Conservation (phyloP, 345 rosid genomes). For the Pseudoturritis turrita region DNA sequence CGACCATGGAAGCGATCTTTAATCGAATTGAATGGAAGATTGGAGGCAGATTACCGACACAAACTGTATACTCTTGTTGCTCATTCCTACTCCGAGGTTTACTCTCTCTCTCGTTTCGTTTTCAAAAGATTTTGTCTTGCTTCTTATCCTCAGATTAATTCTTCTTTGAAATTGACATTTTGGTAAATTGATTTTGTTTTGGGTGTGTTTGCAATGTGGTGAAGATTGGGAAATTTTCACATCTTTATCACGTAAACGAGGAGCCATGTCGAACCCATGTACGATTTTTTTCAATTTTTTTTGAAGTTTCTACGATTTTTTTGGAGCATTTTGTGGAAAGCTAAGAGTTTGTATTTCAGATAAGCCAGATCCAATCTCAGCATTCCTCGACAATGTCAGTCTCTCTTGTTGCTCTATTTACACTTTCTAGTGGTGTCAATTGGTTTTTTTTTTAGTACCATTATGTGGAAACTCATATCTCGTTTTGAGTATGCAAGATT, state of each 20-base stretch:
- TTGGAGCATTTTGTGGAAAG: not conserved
- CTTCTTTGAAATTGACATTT: not conserved
- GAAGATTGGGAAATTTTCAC: slow-evolving; percentile 65
- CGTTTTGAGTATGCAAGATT: not conserved
- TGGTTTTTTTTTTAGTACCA: not conserved
- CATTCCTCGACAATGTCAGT: slow-evolving; percentile 8
- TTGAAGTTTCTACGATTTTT: not conserved
- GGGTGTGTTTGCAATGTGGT: not conserved
- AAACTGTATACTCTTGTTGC: slow-evolving; percentile 43
- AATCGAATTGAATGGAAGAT: slow-evolving; percentile 59
- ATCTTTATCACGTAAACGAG: slow-evolving; percentile 48
- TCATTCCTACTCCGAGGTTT: slow-evolving; percentile 72
- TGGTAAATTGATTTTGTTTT: not conserved
- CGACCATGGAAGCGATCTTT: slow-evolving; percentile 54
- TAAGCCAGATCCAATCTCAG: not conserved
- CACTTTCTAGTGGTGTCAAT: not conserved
- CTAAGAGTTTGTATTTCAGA: slow-evolving; percentile 32
- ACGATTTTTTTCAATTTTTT: slow-evolving; percentile 9
- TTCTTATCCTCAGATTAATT: no score
- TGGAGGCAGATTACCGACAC: slow-evolving; percentile 50
- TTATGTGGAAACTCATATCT: no score
- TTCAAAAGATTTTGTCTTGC: not conserved
- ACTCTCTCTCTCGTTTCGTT: not conserved
- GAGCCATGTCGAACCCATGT: slow-evolving; percentile 60
- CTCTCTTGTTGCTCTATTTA: not conserved